A percentile compares a stretch with the other conserved stretches of the same genome.
Evolutionary conservation across 2,329 filamentous ascomycete species (phyloP).

Genomic region (Helotiales sp.): DNA sequence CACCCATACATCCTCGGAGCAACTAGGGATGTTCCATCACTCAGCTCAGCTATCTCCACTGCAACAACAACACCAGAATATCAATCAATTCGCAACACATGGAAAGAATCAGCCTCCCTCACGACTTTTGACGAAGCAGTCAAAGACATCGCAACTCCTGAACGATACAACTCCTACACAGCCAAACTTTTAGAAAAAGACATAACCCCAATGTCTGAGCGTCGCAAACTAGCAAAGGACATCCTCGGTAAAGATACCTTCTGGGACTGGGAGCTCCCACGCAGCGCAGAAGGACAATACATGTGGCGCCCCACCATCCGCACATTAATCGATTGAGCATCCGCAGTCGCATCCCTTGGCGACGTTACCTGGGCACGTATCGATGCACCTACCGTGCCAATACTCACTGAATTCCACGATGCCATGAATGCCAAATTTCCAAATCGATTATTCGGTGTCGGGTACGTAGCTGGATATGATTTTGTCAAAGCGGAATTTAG

Average conservation of each 20-base stretch:
- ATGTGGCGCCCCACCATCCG: background rate
- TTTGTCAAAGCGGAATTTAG: background rate
- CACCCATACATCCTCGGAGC: background rate
- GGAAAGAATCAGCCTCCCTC: background rate
- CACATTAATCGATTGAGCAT: background rate
- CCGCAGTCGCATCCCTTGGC: background rate
- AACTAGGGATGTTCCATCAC: background rate
- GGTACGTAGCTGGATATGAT: background rate
- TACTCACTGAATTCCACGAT: background rate
- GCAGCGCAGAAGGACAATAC: background rate
- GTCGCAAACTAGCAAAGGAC: background rate
- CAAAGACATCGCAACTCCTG: background rate
- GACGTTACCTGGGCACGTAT: background rate
- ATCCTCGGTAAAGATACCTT: background rate
- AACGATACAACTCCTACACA: background rate
- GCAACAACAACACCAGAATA: background rate
- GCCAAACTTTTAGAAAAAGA: background rate
- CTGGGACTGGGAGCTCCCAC: background rate
- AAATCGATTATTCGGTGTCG: background rate
- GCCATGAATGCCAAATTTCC: background rate
- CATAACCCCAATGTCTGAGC: no score
- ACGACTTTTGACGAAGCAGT: conserved; percentile 1
- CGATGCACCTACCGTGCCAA: background rate
- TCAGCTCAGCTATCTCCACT: background rate
- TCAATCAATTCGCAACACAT: background rate